These are phyloP conservation scores for Gastrolobium villosum DNA, from an alignment of 306 rosid species.

Conservation along the genomic window DNA sequence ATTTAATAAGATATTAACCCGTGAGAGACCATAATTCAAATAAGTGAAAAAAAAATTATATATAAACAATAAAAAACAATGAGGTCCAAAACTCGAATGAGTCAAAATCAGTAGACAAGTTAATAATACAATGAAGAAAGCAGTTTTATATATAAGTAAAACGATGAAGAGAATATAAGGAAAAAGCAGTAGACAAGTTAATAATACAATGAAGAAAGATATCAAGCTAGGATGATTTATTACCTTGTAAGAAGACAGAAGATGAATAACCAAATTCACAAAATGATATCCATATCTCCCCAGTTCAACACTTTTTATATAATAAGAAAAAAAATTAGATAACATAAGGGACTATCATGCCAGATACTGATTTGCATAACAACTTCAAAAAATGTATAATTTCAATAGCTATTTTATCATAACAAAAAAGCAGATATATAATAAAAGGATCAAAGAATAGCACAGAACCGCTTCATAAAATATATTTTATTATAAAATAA, in stretches of 20 bases:
- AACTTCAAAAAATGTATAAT: slow-evolving; percentile 21
- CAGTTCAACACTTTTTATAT: slow-evolving; percentile 68
- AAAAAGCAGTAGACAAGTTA: slow-evolving; percentile 2
- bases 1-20: not conserved
- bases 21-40: not conserved
- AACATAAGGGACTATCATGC: slow-evolving; percentile 19
- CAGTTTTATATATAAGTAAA: slow-evolving; percentile 47
- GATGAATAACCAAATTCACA: slow-evolving; percentile 74
- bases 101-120: too few species aligned
- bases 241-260: slow-evolving; percentile 86
- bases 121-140: too few species aligned
- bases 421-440: too few species aligned
- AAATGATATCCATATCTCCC: slow-evolving; percentile 78
- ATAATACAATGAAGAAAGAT: slow-evolving; percentile 20
- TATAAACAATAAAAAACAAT: not conserved
- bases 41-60: not conserved
- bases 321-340: slow-evolving; percentile 41
- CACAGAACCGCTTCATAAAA: too few species aligned
- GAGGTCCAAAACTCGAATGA: not conserved
- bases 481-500: too few species aligned
- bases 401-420: slow-evolving; percentile 24
- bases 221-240: slow-evolving; percentile 28
- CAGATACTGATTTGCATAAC: slow-evolving; percentile 21
- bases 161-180: slow-evolving; percentile 44
- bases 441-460: too few species aligned